Evolutionary conservation across 202 grass and related monocot genomes (phyloP), one percentile per base, ranked within the genome.

Genomic region (Panicum hallii): DNA sequence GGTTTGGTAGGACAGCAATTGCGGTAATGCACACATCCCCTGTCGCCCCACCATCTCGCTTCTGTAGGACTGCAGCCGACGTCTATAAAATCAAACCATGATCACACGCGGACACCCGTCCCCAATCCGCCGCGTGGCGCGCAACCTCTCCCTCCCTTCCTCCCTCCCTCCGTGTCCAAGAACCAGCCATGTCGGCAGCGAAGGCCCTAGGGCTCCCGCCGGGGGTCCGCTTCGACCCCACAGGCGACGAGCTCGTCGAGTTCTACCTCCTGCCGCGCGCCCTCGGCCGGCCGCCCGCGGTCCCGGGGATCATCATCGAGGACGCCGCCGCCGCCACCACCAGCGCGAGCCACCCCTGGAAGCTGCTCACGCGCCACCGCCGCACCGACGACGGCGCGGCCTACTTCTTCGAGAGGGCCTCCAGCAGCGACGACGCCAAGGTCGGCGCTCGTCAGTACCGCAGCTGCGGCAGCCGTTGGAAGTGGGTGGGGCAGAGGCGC

Each of bases 341-440:
- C 44, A 19, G 72, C 82, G 22, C 68, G 3, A 0, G 13, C 11
- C 68, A 72, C 68, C 68, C 71, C 5, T 84, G 70, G 58, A 28
- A 63, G 64, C 43, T 87, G 32, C 16, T 87, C 11, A 0, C 6
- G 20, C 43, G 54, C 13, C 85, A 82, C 78, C 20, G 63, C 70
- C 46, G 86, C 44, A 14, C 60, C 16, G 16, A 79, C 9, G 76
- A 79, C 26, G 10, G 5, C 76, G 43, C 14, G 60, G 76, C 72
- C 7, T 87, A 82, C 72, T 87, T 77, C 63, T 77, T 82, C 34
- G 63, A 55, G 49, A 17, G 16, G 45, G 2, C 8, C 13, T 0
- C 56, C n/a, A 20, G 19, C 10, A 4, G 1, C 30, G 22, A 4
- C 19, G 2, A 34, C 14, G 0, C 0, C 11, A n/a, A 7, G 0